Conservation (phyloP, 1,284 basidiomycete species). For the Ganoderma boninense region DNA sequence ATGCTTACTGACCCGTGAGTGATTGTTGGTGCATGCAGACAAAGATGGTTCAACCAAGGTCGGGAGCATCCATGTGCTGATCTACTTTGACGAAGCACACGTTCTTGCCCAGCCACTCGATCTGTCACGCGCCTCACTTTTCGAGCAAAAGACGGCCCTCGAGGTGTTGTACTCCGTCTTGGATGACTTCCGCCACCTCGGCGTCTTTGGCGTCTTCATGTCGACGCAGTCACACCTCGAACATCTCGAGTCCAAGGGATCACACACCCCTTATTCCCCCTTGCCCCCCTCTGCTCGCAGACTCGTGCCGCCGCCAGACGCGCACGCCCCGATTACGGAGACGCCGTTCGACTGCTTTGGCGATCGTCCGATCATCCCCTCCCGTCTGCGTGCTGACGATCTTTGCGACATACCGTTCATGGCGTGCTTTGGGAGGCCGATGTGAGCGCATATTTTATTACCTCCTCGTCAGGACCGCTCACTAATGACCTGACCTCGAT, state of each 20-base stretch:
- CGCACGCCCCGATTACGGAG: neutral
- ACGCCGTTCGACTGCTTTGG: neutral
- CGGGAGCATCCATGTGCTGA: neutral
- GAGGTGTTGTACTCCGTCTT: neutral
- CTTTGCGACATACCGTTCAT: neutral
- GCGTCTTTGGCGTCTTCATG: neutral
- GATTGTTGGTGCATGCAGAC: neutral
- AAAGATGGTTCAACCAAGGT: neutral
- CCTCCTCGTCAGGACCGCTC: neutral
- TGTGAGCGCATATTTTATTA: neutral
- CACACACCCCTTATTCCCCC: neutral
- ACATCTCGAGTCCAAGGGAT: neutral
- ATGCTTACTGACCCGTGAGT: neutral
- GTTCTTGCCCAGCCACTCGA: neutral
- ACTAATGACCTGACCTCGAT: neutral
- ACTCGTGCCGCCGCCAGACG: neutral
- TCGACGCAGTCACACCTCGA: neutral
- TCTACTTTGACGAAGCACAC: slow-evolving; percentile 3
- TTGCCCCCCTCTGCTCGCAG: neutral
- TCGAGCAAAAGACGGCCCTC: neutral
- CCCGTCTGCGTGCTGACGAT: neutral
- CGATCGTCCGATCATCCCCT: neutral
- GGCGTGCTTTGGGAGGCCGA: slow-evolving; percentile 1
- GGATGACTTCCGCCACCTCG: neutral
- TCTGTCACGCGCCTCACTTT: neutral